phyloP scores from a whole-genome alignment of 495 filamentous ascomycete species.

The Rhypophila decipiens region DNA sequence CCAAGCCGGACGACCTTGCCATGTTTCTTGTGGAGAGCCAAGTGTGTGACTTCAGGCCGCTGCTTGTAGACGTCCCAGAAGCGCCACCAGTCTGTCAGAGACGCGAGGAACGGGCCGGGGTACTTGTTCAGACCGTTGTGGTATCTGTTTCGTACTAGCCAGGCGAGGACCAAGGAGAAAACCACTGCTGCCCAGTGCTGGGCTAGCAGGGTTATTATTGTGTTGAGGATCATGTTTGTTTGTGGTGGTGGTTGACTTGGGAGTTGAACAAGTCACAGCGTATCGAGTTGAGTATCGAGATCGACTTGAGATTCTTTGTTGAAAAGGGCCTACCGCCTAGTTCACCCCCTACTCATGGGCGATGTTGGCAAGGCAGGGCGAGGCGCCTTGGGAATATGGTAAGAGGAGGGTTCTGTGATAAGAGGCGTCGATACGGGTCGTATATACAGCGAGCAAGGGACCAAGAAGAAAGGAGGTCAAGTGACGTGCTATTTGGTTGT shows the following conservation, averaged over 20 bases:
- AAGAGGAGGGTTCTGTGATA: too few species aligned
- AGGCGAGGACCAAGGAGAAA: conserved; percentile 25
- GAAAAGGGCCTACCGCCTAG: not conserved
- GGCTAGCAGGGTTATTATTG: conserved; percentile 22
- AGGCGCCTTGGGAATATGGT: too few species aligned
- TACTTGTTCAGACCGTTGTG: conserved; percentile 56
- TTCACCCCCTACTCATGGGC: too few species aligned
- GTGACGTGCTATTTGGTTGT: too few species aligned
- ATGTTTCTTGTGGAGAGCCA: conserved; percentile 61
- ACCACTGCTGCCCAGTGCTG: conserved; percentile 44
- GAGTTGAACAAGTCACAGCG: not conserved
- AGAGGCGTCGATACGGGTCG: too few species aligned
- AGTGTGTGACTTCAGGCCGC: conserved; percentile 59
- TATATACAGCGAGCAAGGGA: too few species aligned
- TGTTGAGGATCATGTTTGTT: conserved; percentile 20
- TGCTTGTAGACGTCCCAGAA: conserved; percentile 58
- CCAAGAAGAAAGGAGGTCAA: too few species aligned
- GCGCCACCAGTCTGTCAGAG: conserved; percentile 64
- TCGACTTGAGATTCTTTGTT: too few species aligned
- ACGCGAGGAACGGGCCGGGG: conserved; percentile 61
- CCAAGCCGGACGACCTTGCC: conserved; percentile 66
- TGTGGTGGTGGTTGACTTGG: too few species aligned
- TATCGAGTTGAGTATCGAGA: not conserved
- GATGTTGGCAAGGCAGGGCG: too few species aligned
- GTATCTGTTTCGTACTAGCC: conserved; percentile 52